Evolutionary conservation across 2,329 filamentous ascomycete genomes (phyloP).

Genomic region (Apiospora sp.): DNA sequence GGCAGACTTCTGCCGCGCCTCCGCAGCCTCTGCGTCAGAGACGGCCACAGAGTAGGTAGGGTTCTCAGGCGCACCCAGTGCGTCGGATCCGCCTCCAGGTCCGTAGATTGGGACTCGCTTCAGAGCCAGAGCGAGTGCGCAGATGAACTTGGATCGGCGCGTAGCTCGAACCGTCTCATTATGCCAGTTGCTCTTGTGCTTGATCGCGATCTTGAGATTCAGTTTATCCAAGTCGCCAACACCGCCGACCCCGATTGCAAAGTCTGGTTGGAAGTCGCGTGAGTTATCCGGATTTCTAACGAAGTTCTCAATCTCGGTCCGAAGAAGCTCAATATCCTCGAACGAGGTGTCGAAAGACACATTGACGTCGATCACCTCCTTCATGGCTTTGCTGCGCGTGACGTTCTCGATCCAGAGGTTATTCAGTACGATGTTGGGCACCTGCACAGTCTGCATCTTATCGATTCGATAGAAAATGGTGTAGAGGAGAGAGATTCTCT

Average conservation of each 20-base stretch:
- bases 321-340: slow-evolving; percentile 87
- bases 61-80: slow-evolving; percentile 72
- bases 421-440: slow-evolving; percentile 93
- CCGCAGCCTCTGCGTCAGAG: slow-evolving; percentile 70
- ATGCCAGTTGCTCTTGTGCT: slow-evolving; percentile 93
- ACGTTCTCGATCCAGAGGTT: slow-evolving; percentile 95
- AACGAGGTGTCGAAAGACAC: slow-evolving; percentile 88
- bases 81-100: slow-evolving; percentile 75
- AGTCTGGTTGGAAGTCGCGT: slow-evolving; percentile 88
- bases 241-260: slow-evolving; percentile 79
- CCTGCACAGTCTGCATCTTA: slow-evolving; percentile 80
- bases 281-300: slow-evolving; percentile 84
- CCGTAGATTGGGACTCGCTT: slow-evolving; percentile 86
- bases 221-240: slow-evolving; percentile 90
- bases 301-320: slow-evolving; percentile 84
- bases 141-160: slow-evolving; percentile 95
- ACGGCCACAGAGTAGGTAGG: slow-evolving; percentile 84
- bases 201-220: slow-evolving; percentile 81
- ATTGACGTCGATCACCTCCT: slow-evolving; percentile 80
- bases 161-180: slow-evolving; percentile 84
- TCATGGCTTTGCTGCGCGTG: slow-evolving; percentile 89
- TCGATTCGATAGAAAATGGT: slow-evolving; percentile 88
- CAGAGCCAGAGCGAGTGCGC: slow-evolving; percentile 83
- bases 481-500: slow-evolving; percentile 93
- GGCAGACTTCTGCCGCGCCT: slow-evolving; percentile 66